Evolutionary conservation across 306 rosid species (phyloP).

Genomic region (Hippophae rhamnoides): DNA sequence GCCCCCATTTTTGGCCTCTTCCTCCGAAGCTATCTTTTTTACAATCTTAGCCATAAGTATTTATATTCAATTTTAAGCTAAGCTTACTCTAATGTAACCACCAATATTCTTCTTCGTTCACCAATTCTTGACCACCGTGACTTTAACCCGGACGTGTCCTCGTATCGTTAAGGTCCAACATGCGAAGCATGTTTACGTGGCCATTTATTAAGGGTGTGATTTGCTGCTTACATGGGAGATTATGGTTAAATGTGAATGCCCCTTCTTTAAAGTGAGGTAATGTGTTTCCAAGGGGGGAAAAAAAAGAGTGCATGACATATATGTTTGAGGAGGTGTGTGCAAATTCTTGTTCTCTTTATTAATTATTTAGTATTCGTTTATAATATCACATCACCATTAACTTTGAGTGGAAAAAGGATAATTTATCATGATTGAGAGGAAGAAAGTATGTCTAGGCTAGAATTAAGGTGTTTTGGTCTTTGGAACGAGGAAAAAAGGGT

Average conservation of each 20-base stretch:
- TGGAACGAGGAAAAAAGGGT: slow-evolving; percentile 9
- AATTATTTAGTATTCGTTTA: no score
- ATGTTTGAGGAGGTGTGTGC: background rate
- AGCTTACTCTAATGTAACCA: slow-evolving; percentile 2
- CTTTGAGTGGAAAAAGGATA: background rate
- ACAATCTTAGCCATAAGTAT: no score
- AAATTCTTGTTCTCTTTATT: no score
- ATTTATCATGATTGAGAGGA: background rate
- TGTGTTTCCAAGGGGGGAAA: slow-evolving; percentile 3
- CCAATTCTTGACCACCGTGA: slow-evolving; percentile 19
- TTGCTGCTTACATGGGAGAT: no score
- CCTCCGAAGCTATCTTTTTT: background rate
- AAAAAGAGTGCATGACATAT: background rate
- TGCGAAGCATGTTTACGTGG: slow-evolving; percentile 42
- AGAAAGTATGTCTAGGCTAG: slow-evolving; percentile 5
- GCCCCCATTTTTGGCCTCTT: slow-evolving; percentile 4
- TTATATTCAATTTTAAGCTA: background rate
- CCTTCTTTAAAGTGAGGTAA: background rate
- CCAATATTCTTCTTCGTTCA: background rate
- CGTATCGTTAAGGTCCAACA: slow-evolving; percentile 31
- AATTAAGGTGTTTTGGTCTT: slow-evolving; percentile 10
- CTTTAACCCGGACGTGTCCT: slow-evolving; percentile 32
- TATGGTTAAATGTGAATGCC: no score
- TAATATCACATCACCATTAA: no score
- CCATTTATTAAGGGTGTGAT: background rate